A percentile compares a stretch with the other conserved stretches of the same genome.
Evolutionary conservation across 1,139 yeast species (phyloP).

Genomic region (Candida dubliniensis): DNA sequence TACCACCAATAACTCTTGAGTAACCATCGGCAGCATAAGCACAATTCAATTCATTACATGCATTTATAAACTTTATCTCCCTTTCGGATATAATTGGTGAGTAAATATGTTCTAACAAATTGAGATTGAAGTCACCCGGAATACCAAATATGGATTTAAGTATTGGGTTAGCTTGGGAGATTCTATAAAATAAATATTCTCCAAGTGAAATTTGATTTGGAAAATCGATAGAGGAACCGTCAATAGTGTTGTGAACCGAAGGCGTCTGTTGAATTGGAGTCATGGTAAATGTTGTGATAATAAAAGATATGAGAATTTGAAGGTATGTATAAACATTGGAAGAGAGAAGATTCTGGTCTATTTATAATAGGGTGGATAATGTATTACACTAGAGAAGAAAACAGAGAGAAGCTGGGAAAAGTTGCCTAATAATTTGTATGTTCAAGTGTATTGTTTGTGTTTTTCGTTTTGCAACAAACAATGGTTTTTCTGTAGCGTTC

Average conservation of each 20-base stretch:
- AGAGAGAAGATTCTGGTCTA: neutral
- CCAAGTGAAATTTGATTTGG: conserved; percentile 32
- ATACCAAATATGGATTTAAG: conserved; percentile 39
- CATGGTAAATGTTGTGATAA: neutral
- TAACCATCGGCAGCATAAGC: conserved; percentile 84
- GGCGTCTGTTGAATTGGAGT: conserved; percentile 5
- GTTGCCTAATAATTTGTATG: neutral
- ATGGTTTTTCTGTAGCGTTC: no score
- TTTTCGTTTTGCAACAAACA: neutral
- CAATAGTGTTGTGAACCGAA: neutral
- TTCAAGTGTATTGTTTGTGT: neutral
- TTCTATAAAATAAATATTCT: conserved; percentile 38
- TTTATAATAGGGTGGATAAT: neutral
- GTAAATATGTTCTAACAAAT: conserved; percentile 37
- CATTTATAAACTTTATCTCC: conserved; percentile 27
- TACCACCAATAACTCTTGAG: conserved; percentile 50
- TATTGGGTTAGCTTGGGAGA: conserved; percentile 38
- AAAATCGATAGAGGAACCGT: neutral
- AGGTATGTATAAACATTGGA: neutral
- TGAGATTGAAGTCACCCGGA: conserved; percentile 45
- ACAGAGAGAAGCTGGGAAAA: neutral
- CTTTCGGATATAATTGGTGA: conserved; percentile 23
- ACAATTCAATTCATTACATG: conserved; percentile 42
- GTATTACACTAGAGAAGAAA: neutral
- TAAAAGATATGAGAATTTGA: neutral